Base-by-base conservation (phyloP, 345 rosid species). In the Ailanthus altissimus region DNA sequence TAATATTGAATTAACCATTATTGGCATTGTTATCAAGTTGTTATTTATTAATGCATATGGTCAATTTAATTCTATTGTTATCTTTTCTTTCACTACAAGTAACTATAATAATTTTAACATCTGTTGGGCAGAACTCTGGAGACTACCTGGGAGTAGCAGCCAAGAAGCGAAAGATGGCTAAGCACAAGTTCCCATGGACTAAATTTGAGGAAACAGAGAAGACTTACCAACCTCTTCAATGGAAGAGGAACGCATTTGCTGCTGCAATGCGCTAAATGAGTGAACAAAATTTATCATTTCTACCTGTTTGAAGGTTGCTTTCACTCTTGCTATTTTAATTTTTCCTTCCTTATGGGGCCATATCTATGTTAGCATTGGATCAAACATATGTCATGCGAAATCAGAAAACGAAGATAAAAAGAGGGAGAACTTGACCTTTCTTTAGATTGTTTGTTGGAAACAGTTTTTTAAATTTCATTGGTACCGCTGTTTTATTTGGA, bases 161-260 rank as follows among this genome's bases (percentile, higher is more conserved):
- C 7, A 87, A 59, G 79, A 90, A 77, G 87, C 68, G 86, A 80
- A 87, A 77, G 78, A 77, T 85, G 81, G 94, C 94, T 4, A 89
- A 89, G 82, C 91, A 87, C 81, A 90, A 84, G 81, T 67, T 87
- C 46, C 94, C 92, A 38, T 86, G 92, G 90, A 80, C 83, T 9
- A 85, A 84, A 77, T 28, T 20, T 6, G 88, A 86, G 64, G 78
- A 83, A 58, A 83, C 69, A 54, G 79, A 79, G 69, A 78, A 68
- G 78, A 67, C 69, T 16, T 74, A 85, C 75, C 84, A 72, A 15
- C 83, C 79, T 71, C 86, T 85, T 45, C 80, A 74, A 57, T 89
- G 89, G 90, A 87, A 83, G 83, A 81, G 94, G 83, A 90, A 85
- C 81, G 83, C 81, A 4, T 82, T 90, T 16, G 91, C 82, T 16